Percentiles rank a stretch among this genome's conserved stretches.
phyloP scores from a whole-genome alignment of 495 filamentous ascomycete genomes.

The Jackrogersella multiformis region DNA sequence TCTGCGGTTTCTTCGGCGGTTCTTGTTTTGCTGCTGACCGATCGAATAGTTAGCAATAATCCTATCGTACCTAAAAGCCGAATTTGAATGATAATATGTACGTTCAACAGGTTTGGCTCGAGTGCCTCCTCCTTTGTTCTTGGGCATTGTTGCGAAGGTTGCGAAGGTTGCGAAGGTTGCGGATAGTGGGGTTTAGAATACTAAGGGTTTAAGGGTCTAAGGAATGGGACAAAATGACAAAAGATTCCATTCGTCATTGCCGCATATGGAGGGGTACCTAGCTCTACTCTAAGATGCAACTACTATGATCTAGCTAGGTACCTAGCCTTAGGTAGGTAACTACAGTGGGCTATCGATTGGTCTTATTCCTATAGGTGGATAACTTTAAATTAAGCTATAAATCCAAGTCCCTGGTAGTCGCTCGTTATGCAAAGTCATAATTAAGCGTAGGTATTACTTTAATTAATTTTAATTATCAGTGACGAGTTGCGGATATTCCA shows the following conservation, averaged over 20 bases:
- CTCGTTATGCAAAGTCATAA: not conserved
- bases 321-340: no score
- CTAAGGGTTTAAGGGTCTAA: not conserved
- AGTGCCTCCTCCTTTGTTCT: conserved; percentile 41
- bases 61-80: not conserved
- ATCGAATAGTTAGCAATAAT: conserved; percentile 15
- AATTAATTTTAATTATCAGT: not conserved
- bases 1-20: conserved; percentile 39
- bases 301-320: no score
- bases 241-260: conserved; percentile 18
- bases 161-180: not conserved
- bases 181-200: conserved; percentile 37
- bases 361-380: not conserved
- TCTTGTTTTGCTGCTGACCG: conserved; percentile 33
- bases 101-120: conserved; percentile 43
- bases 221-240: conserved; percentile 9
- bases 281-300: no score
- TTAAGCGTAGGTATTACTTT: not conserved
- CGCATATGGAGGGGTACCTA: conserved; percentile 34
- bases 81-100: conserved; percentile 17
- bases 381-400: conserved; percentile 9
- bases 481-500: conserved; percentile 1
- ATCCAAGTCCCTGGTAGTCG: not conserved
- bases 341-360: not conserved
- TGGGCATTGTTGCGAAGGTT: conserved; percentile 38